Evolutionary conservation across 768 basidiomycete genomes (phyloP).

Genomic region (Daedalea quercina): DNA sequence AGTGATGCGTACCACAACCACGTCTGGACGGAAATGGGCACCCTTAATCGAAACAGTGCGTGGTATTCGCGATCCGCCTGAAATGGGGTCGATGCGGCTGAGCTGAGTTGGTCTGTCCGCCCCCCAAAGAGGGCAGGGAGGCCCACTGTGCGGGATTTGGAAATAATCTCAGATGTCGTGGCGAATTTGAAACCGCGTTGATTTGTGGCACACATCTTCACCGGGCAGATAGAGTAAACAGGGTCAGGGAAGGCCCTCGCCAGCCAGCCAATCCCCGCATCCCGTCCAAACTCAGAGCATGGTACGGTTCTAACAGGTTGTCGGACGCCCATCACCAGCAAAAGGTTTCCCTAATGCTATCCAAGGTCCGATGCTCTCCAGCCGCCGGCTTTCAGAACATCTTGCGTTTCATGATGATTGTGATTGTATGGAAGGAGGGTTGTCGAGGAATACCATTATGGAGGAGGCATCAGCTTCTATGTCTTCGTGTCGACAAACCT

Average conservation of each 20-base stretch:
- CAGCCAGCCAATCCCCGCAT: conserved; percentile 2
- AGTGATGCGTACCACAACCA: too few species aligned
- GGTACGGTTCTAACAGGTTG: neutral
- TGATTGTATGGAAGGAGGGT: neutral
- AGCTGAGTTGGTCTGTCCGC: neutral
- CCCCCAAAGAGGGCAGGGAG: neutral
- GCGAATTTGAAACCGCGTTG: neutral
- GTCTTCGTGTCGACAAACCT: conserved; percentile 5
- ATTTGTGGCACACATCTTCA: neutral
- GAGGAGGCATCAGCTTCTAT: conserved; percentile 9
- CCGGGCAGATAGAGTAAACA: neutral
- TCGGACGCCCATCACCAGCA: neutral
- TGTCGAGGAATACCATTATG: conserved; percentile 11
- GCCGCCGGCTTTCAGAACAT: neutral
- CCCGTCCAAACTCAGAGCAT: neutral
- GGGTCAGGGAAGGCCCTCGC: neutral
- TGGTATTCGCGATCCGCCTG: neutral
- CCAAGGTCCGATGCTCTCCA: neutral
- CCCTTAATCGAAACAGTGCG: too few species aligned
- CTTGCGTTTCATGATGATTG: neutral
- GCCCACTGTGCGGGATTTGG: neutral
- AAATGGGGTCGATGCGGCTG: neutral
- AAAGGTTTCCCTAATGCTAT: neutral
- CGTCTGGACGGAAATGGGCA: too few species aligned
- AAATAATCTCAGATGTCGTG: neutral